Percentiles rank a stretch among this genome's conserved stretches.
These are phyloP conservation scores for Globisporangium paroecandrum DNA, from an alignment of 352 stramenopile species.

Conservation along the genomic window DNA sequence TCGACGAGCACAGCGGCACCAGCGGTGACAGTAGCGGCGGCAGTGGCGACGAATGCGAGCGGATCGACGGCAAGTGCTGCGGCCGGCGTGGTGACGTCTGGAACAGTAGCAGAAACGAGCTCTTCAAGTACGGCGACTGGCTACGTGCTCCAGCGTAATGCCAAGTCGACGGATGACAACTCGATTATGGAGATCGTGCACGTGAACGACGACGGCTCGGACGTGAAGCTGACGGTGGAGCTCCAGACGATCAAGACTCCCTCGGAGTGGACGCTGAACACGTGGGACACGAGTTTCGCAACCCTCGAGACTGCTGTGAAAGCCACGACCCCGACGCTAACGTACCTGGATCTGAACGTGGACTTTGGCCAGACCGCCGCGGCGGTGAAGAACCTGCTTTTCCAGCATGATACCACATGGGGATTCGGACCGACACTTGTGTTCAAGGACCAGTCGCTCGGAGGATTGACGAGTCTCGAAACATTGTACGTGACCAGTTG, in stretches of 20 bases:
- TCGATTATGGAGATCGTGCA: slow-evolving; percentile 23
- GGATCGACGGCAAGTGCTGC: background rate
- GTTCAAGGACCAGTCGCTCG: slow-evolving; percentile 18
- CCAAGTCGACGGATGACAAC: slow-evolving; percentile 8
- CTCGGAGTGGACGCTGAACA: slow-evolving; percentile 29
- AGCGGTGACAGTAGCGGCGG: background rate
- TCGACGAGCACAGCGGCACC: background rate
- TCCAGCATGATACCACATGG: slow-evolving; percentile 15
- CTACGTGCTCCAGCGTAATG: slow-evolving; percentile 32
- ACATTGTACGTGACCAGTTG: slow-evolving; percentile 20
- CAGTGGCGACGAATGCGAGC: background rate
- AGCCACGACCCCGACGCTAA: slow-evolving; percentile 24
- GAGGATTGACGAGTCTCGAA: slow-evolving; percentile 26
- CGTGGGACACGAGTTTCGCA: slow-evolving; percentile 25
- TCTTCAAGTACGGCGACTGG: slow-evolving; percentile 7
- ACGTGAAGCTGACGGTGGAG: slow-evolving; percentile 11
- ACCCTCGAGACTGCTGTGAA: slow-evolving; percentile 17
- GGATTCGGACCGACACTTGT: slow-evolving; percentile 20
- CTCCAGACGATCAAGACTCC: slow-evolving; percentile 23
- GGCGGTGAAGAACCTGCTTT: slow-evolving; percentile 8
- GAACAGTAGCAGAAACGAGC: background rate
- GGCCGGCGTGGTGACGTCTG: background rate
- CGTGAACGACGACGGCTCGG: slow-evolving; percentile 14
- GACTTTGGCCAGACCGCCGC: background rate
- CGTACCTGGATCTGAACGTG: slow-evolving; percentile 20